phyloP scores from a whole-genome alignment of 2,329 filamentous ascomycete species.

The Diplodia mutila region DNA sequence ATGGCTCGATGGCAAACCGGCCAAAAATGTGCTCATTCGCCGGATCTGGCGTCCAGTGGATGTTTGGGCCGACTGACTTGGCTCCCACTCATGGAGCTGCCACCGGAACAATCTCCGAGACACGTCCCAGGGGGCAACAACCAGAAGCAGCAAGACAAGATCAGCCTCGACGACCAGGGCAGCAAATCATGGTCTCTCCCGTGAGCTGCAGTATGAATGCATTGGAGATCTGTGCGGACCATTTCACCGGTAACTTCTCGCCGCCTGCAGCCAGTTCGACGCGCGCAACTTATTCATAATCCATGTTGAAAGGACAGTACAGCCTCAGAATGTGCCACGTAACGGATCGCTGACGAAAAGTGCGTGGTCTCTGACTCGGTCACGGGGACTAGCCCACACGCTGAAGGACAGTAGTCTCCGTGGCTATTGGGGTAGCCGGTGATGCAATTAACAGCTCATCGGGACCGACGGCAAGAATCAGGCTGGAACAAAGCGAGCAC shows the following conservation, averaged over 20 bases:
- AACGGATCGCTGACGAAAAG: background rate
- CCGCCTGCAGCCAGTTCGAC: background rate
- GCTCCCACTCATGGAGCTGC: background rate
- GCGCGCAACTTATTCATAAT: conserved; percentile 11
- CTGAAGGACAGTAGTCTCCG: background rate
- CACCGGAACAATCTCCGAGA: background rate
- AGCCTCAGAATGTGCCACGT: conserved; percentile 4
- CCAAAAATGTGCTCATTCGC: background rate
- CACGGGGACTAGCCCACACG: background rate
- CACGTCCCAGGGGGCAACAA: background rate
- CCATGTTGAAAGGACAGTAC: background rate
- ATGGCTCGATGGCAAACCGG: background rate
- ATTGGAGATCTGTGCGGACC: conserved; percentile 3
- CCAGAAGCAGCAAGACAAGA: background rate
- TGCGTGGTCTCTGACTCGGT: conserved; percentile 7
- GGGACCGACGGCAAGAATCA: background rate
- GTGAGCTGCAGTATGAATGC: background rate
- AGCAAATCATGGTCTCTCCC: background rate
- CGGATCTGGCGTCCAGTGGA: no score
- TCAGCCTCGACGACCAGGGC: background rate
- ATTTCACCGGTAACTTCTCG: background rate
- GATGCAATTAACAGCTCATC: background rate
- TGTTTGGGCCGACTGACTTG: background rate
- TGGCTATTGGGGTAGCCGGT: background rate
- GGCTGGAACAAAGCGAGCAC: background rate